phyloP scores from a whole-genome alignment of 2,329 filamentous ascomycete species.

The Cryphonectria parasitica region DNA sequence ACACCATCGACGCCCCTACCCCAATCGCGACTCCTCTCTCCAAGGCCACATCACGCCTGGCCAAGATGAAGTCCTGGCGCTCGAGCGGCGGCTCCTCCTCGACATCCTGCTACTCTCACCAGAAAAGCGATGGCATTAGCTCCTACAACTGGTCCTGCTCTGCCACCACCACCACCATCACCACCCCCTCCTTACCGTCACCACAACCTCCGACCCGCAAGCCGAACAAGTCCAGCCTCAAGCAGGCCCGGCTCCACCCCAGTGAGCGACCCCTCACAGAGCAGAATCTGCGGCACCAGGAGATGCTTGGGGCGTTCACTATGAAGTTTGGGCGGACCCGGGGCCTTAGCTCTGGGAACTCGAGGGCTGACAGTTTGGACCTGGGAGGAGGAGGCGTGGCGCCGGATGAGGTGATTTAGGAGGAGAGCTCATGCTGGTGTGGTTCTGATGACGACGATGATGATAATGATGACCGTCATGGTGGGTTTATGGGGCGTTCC shows the following conservation, averaged over 20 bases:
- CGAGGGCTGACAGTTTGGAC: conserved; percentile 43
- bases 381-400: not conserved
- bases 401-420: not conserved
- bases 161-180: conserved; percentile 5
- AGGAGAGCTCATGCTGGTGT: conserved; percentile 1
- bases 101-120: not conserved
- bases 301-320: conserved; percentile 50
- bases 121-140: not conserved
- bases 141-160: not conserved
- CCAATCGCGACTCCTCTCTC: not conserved
- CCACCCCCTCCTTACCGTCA: conserved; percentile 8
- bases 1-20: not conserved
- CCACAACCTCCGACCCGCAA: conserved; percentile 29
- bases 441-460: too few species aligned
- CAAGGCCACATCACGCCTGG: conserved; percentile 7
- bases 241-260: conserved; percentile 41
- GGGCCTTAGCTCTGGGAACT: conserved; percentile 43
- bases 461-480: not conserved
- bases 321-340: conserved; percentile 48
- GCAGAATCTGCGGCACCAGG: conserved; percentile 51
- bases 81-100: conserved; percentile 12
- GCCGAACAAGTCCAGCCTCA: conserved; percentile 29
- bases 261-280: conserved; percentile 50
- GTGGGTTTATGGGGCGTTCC: not conserved
- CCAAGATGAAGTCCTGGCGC: conserved; percentile 23